Conservation (phyloP, 1,284 basidiomycete genomes). For the Ustilago cynodontis region DNA sequence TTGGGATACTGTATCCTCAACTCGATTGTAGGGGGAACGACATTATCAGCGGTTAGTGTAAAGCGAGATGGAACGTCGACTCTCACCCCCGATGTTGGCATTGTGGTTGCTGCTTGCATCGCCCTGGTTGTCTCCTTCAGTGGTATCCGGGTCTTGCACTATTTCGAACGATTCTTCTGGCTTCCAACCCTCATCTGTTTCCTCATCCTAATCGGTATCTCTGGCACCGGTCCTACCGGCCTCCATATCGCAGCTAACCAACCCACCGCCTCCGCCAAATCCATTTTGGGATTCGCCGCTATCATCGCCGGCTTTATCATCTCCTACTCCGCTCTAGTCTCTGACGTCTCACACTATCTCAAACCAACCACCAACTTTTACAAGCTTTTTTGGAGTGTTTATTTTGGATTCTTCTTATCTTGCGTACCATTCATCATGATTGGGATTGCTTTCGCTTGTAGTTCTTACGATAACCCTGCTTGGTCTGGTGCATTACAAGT, state of each 20-base stretch:
- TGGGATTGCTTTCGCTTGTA: conserved; percentile 73
- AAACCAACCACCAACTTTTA: conserved; percentile 72
- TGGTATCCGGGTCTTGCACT: conserved; percentile 80
- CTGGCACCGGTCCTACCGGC: conserved; percentile 74
- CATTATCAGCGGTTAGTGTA: conserved; percentile 71
- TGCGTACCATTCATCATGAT: conserved; percentile 75
- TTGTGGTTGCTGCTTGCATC: conserved; percentile 84
- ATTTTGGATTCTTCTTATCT: conserved; percentile 76
- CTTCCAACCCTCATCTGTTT: conserved; percentile 81
- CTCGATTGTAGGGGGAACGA: conserved; percentile 73
- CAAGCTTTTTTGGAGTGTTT: conserved; percentile 75
- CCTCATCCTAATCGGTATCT: conserved; percentile 74
- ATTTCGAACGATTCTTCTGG: conserved; percentile 79
- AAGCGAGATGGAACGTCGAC: conserved; percentile 24
- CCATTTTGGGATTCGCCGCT: conserved; percentile 74
- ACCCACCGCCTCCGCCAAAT: conserved; percentile 71
- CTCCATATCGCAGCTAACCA: conserved; percentile 73
- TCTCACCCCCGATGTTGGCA: conserved; percentile 77
- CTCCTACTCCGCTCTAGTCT: conserved; percentile 72
- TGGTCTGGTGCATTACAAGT: conserved; percentile 70
- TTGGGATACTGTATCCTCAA: conserved; percentile 74
- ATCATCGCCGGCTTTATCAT: conserved; percentile 76
- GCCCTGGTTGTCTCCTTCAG: conserved; percentile 84
- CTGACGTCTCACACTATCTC: conserved; percentile 69
- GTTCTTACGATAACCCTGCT: conserved; percentile 75